Conservation (phyloP, 495 filamentous ascomycete genomes). For the Aspergillus bridgeri region DNA sequence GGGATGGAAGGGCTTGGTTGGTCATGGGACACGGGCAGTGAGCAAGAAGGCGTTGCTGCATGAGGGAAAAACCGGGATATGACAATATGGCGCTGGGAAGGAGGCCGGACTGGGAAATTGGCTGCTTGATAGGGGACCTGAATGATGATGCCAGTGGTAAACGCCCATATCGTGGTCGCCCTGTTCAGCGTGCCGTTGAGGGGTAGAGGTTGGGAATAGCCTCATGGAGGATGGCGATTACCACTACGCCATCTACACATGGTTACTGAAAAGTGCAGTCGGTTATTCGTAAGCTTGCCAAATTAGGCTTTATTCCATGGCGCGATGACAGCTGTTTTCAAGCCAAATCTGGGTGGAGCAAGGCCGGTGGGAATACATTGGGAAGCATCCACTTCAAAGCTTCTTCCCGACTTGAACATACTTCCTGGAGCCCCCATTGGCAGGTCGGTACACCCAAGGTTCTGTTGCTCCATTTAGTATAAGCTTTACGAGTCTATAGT, state of each 20-base stretch:
- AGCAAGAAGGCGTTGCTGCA: neutral
- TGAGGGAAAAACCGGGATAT: neutral
- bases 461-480: neutral
- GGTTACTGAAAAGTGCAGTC: neutral
- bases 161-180: no score
- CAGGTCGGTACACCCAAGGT: neutral
- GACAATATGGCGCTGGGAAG: neutral
- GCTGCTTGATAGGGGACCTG: no score
- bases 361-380: neutral
- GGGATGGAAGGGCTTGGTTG: neutral
- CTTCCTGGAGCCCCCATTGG: neutral
- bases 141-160: no score
- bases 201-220: neutral
- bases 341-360: neutral
- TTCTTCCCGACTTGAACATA: neutral
- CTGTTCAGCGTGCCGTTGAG: no score
- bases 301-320: neutral
- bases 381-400: neutral
- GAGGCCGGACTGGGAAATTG: no score
- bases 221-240: neutral
- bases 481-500: neutral
- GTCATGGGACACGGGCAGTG: neutral
- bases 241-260: neutral
- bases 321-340: neutral
- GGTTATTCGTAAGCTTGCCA: neutral